Evolutionary conservation across 2,329 filamentous ascomycete genomes (phyloP).

Genomic region (Penicillium sp.): DNA sequence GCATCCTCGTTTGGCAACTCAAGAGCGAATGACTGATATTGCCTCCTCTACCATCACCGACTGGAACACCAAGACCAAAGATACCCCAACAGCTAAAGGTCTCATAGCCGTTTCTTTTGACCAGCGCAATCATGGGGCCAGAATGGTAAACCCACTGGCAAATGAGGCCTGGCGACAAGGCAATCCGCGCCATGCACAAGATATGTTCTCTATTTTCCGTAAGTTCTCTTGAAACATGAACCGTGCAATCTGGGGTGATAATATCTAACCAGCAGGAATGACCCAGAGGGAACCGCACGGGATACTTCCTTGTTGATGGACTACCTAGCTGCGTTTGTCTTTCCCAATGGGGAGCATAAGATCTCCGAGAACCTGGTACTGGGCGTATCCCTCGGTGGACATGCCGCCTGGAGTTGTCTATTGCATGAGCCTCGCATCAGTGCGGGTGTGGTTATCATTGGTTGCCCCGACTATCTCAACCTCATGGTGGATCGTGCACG

Average conservation of each 20-base stretch:
- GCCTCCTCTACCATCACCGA: conserved; percentile 68
- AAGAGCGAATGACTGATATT: conserved; percentile 73
- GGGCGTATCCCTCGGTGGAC: conserved; percentile 83
- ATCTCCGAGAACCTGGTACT: conserved; percentile 69
- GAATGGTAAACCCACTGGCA: conserved; percentile 64
- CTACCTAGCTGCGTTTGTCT: conserved; percentile 73
- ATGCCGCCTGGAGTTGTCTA: conserved; percentile 81
- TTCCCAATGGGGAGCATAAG: conserved; percentile 50
- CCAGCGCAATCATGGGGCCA: conserved; percentile 85
- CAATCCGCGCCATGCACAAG: conserved; percentile 79
- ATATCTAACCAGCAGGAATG: not conserved
- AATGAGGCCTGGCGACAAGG: conserved; percentile 80
- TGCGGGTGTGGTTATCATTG: conserved; percentile 78
- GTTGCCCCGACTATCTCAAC: conserved; percentile 83
- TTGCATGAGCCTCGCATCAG: conserved; percentile 75
- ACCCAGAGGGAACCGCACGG: conserved; percentile 62
- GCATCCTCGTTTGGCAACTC: conserved; percentile 71
- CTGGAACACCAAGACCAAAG: conserved; percentile 57
- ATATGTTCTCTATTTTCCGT: conserved; percentile 82
- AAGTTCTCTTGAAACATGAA: conserved; percentile 35
- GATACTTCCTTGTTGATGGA: conserved; percentile 77
- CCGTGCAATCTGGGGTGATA: not conserved
- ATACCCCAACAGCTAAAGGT: conserved; percentile 48
- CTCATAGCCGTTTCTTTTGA: conserved; percentile 85
- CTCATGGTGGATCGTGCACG: conserved; percentile 78